A percentile compares a stretch with the other conserved stretches of the same genome.
These are phyloP conservation scores for Wickerhamomyces strasburgensis DNA, from an alignment of 805 yeast genomes.

Conservation along the genomic window DNA sequence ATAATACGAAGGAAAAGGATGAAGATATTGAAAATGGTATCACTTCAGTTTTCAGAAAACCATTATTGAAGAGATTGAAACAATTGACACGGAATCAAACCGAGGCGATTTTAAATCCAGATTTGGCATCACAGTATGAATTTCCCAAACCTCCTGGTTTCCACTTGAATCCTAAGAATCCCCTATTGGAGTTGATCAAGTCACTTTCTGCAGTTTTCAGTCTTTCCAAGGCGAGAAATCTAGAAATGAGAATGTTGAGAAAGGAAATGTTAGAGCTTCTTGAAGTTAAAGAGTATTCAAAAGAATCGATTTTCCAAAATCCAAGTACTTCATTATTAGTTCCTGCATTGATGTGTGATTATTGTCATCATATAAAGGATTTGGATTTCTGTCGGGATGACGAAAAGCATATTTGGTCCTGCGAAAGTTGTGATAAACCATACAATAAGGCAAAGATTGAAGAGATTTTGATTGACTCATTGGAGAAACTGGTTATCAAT, in stretches of 20 bases:
- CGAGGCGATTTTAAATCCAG: constrained; percentile 65
- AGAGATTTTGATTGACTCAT: constrained; percentile 67
- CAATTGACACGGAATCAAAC: constrained; percentile 64
- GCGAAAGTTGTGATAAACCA: constrained; percentile 59
- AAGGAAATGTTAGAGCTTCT: constrained; percentile 67
- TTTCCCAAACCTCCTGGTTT: constrained; percentile 81
- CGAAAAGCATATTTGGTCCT: constrained; percentile 44
- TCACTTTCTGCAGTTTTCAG: constrained; percentile 65
- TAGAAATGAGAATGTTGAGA: constrained; percentile 73
- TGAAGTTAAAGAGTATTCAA: constrained; percentile 81
- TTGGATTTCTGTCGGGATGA: constrained; percentile 78
- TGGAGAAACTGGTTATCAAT: constrained; percentile 47
- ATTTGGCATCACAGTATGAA: constrained; percentile 56
- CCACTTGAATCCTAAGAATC: constrained; percentile 52
- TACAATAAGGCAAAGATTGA: constrained; percentile 70
- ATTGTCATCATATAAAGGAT: constrained; percentile 70
- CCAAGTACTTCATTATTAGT: constrained; percentile 70
- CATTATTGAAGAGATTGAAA: constrained; percentile 60
- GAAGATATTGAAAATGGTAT: constrained; percentile 41
- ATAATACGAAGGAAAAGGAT: constrained; percentile 21
- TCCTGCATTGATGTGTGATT: constrained; percentile 68
- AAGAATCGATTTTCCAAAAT: constrained; percentile 63
- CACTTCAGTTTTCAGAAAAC: constrained; percentile 52
- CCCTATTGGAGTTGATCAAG: constrained; percentile 77
- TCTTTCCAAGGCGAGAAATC: constrained; percentile 54